These are phyloP conservation scores for Aureobasidium melanogenum DNA, from an alignment of 2,329 filamentous ascomycete species.

Conservation along the genomic window DNA sequence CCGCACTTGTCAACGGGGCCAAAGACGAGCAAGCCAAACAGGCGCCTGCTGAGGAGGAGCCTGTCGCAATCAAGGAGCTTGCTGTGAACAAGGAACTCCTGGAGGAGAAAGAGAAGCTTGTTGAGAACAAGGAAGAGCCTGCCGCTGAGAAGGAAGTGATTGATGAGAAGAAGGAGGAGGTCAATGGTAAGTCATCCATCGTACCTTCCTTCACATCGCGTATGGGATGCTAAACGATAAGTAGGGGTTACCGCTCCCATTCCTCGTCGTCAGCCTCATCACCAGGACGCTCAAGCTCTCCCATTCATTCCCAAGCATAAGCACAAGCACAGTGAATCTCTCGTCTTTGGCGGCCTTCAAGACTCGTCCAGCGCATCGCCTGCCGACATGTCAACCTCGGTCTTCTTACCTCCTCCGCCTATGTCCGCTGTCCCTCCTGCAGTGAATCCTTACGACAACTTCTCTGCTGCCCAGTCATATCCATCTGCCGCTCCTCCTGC, in stretches of 20 bases:
- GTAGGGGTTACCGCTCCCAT: background rate
- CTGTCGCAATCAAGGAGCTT: background rate
- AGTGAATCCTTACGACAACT: background rate
- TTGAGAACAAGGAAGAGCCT: background rate
- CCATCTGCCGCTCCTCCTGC: background rate
- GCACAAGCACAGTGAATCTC: constrained; percentile 3
- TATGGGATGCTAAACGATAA: background rate
- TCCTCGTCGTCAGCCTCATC: background rate
- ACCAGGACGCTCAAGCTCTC: constrained; percentile 6
- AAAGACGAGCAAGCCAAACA: constrained; percentile 1
- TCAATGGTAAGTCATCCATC: background rate
- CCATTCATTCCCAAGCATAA: constrained; percentile 8
- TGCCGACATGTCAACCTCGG: constrained; percentile 5
- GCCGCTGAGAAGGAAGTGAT: background rate
- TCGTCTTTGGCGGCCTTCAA: constrained; percentile 26
- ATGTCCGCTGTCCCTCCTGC: background rate
- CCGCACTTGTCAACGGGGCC: background rate
- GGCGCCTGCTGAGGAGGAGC: background rate
- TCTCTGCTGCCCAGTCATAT: background rate
- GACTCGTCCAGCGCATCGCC: constrained; percentile 28
- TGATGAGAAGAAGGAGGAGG: background rate
- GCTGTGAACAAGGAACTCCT: background rate
- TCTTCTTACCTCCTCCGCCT: background rate
- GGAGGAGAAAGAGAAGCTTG: background rate
- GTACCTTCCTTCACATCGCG: background rate